Base-by-base conservation (phyloP, 148 eudicot species). In the Oxyria digyna region DNA sequence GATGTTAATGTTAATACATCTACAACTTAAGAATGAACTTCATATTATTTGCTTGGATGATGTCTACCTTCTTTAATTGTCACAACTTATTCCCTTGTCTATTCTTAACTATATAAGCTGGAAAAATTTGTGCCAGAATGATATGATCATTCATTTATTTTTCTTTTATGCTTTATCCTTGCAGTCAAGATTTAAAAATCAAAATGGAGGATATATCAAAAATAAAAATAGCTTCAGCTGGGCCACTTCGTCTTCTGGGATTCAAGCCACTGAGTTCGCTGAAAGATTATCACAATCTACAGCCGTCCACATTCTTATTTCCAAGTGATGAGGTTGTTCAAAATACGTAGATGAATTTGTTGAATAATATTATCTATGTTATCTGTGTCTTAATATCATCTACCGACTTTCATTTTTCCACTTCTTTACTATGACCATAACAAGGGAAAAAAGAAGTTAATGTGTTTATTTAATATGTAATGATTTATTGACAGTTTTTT, bases 221-320 rank as follows among this genome's bases (percentile, higher is more conserved):
- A 72, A 81, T 87, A 66, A 94, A 94, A 82, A 80, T 81, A 78
- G 84, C 85, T 69, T 77, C 92, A 59, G 81, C 82, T 68, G 85
- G 87, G 38, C 90, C 85, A 72, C 97, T 94, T 70, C 84, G 91
- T 67, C 96, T 94, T 80, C 81, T 94, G 72, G 99, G 99, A 59
- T 94, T 90, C 82, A 94, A 94, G 84, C 97, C 97, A 27, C 78
- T 94, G 76, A 84, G 79, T 77, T 90, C 87, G 77, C 78, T 94
- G 70, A 76, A 87, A 74, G 97, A 94, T 76, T 88, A 90, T 79
- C 89, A 94, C 86, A 94, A 94, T 78, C 80, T 90, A 81, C 91
- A 79, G 83, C 97, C 99, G 74, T 84, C 99, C 65, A 87, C 96
- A 4, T 94, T 90, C 81, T 74, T 94, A 66, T 94, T 83, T 73